Base-by-base conservation (phyloP, 768 basidiomycete species). In the Agrocybe chaxingu region DNA sequence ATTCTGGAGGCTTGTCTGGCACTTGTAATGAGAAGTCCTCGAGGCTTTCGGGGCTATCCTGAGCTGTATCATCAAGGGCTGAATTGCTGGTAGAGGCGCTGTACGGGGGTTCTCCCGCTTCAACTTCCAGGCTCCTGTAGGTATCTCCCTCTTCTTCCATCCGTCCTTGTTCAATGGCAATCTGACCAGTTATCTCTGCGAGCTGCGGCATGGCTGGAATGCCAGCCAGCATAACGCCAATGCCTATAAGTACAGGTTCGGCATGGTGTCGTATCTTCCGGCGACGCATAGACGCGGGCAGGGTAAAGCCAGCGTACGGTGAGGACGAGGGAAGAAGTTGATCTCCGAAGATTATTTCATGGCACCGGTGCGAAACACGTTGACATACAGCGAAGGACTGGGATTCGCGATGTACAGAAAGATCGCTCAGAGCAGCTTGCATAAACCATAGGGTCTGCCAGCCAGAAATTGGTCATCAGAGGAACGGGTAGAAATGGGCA, bases 291-390 rank as follows among this genome's bases (percentile, higher is more conserved):
- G 71, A 71, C 37, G 70, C 64, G 34, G 82, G 76, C 11, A 80
- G 64, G 58, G 69, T 71, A 57, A 87, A 66, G 7, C 78, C 74
- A 10, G 81, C 72, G 64, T 95, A 95, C 1, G 92, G 89, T 3
- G 82, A 75, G 8, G 77, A 68, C 8, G 78, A 70, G 7, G 85
- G 80, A 18, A 82, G 72, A 8, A 93, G 83, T 32, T 88, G 75
- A 67, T 98, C 92, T 42, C 84, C 84, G 65, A 97, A 99, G 61
- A 99, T 96, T 66, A 98, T 94, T 70, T 94, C 89, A 69, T 98
- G 95, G 62, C 95, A 95, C 65, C 81, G 81, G 65, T 90, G 90
- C 51, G 98, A 72, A 35, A 94, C 82, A 53, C 96, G 83, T 68
- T 95, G 92, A 66, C 97, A 98, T 51, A 96, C 87, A 42, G 82